Conservation (phyloP, 2,329 filamentous ascomycete species). For the Orbilia oligospora region DNA sequence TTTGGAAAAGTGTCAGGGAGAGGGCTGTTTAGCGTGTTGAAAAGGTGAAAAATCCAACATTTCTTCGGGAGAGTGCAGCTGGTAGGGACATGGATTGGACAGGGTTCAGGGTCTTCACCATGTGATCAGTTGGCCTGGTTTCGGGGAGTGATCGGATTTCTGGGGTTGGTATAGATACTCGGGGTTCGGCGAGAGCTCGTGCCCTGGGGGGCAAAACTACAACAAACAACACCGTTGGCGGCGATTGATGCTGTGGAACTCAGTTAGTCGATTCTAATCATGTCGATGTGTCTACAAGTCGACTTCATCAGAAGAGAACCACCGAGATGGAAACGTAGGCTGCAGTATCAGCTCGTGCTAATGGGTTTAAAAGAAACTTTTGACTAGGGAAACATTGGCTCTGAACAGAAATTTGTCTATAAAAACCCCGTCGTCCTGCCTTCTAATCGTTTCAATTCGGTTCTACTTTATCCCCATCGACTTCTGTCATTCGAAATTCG, state of each 20-base stretch:
- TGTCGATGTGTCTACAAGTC: slow-evolving; percentile 2
- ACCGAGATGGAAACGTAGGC: background rate
- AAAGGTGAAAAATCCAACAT: slow-evolving; percentile 51
- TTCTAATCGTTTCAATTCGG: slow-evolving; percentile 4
- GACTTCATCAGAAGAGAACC: slow-evolving; percentile 3
- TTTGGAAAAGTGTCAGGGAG: background rate
- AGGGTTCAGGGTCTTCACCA: slow-evolving; percentile 10
- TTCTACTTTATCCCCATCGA: slow-evolving; percentile 2
- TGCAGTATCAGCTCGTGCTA: background rate
- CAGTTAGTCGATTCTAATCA: background rate
- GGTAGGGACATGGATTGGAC: slow-evolving; percentile 23
- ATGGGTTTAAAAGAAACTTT: too few relatives aligned
- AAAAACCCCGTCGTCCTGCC: slow-evolving; percentile 27
- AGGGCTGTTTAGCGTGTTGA: slow-evolving; percentile 45
- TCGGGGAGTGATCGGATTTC: background rate
- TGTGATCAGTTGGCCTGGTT: slow-evolving; percentile 37
- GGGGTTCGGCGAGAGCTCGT: background rate
- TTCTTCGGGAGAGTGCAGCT: slow-evolving; percentile 25
- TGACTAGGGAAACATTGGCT: too few relatives aligned
- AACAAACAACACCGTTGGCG: slow-evolving; percentile 43
- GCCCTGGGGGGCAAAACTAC: background rate
- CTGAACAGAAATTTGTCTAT: slow-evolving; percentile 23
- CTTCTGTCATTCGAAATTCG: slow-evolving; percentile 13
- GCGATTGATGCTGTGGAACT: background rate
- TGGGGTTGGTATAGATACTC: background rate